Evolutionary conservation across 2,329 filamentous ascomycete genomes (phyloP).

Genomic region (Immersiporthe knoxdaviesiana): DNA sequence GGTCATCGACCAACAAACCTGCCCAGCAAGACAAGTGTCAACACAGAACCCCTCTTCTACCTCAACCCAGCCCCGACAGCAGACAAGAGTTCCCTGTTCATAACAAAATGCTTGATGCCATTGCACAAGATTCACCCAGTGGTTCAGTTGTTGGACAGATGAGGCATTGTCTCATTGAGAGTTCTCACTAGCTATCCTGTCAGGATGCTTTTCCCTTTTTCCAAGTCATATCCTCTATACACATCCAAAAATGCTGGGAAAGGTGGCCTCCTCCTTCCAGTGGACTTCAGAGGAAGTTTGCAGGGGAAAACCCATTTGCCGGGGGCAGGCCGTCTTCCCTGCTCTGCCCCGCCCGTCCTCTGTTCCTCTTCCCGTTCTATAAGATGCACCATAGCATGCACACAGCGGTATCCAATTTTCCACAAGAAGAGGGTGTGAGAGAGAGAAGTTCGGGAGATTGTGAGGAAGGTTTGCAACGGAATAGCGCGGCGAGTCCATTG

Average conservation of each 20-base stretch:
- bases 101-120: background rate
- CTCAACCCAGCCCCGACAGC: background rate
- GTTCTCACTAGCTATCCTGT: background rate
- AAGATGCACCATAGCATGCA: background rate
- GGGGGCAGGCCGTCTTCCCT: background rate
- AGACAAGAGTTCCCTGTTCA: background rate
- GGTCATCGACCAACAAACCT: background rate
- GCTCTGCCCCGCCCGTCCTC: background rate
- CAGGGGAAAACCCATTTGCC: background rate
- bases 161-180: constrained; percentile 1
- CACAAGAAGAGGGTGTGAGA: background rate
- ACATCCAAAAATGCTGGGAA: background rate
- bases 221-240: background rate
- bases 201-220: background rate
- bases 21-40: background rate
- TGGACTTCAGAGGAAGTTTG: background rate
- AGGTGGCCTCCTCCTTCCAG: background rate
- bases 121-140: background rate
- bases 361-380: background rate
- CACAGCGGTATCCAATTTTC: background rate
- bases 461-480: background rate
- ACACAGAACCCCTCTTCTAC: background rate
- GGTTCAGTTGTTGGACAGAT: background rate
- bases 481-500: background rate
- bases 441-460: background rate